Percentiles rank a stretch among this genome's conserved stretches.
Conservation (phyloP, 2,329 filamentous ascomycete species). For the Colletotrichum spaethianum region DNA sequence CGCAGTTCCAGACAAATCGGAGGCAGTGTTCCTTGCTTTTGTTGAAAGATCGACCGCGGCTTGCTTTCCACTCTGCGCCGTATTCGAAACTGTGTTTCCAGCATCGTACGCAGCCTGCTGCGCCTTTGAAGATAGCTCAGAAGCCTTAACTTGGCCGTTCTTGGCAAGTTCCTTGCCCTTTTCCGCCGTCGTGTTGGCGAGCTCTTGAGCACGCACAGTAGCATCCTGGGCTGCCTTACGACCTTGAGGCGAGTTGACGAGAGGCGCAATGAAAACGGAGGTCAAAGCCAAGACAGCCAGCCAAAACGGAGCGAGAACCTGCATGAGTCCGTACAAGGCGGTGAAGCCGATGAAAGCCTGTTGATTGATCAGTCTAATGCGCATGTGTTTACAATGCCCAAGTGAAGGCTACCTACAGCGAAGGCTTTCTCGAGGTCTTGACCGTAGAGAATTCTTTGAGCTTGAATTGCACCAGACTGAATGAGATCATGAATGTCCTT, state of each 20-base stretch:
- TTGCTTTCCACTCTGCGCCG: slow-evolving; percentile 1
- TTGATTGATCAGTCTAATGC: not conserved
- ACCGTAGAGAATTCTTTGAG: slow-evolving; percentile 17
- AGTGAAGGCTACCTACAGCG: not conserved
- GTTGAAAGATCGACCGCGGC: not conserved
- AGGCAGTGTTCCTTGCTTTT: not conserved
- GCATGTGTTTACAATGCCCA: not conserved
- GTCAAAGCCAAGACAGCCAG: slow-evolving; percentile 17
- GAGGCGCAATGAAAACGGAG: slow-evolving; percentile 20
- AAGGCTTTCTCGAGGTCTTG: slow-evolving; percentile 25
- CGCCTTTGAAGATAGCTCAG: slow-evolving; percentile 7
- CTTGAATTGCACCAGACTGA: slow-evolving; percentile 16
- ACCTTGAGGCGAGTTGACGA: slow-evolving; percentile 13
- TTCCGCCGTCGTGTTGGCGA: slow-evolving; percentile 19
- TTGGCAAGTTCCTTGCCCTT: slow-evolving; percentile 14
- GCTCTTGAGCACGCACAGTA: slow-evolving; percentile 16
- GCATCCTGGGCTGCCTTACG: slow-evolving; percentile 13
- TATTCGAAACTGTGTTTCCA: not conserved
- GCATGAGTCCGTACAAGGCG: slow-evolving; percentile 8
- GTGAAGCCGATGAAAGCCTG: slow-evolving; percentile 16
- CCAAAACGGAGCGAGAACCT: slow-evolving; percentile 23
- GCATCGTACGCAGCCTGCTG: not conserved
- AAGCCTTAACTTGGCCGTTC: slow-evolving; percentile 14
- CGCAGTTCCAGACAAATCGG: not conserved
- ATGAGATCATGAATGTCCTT: slow-evolving; percentile 30